Conservation (phyloP, 441 rosid species). For the Cnidoscolus chayamansa region DNA sequence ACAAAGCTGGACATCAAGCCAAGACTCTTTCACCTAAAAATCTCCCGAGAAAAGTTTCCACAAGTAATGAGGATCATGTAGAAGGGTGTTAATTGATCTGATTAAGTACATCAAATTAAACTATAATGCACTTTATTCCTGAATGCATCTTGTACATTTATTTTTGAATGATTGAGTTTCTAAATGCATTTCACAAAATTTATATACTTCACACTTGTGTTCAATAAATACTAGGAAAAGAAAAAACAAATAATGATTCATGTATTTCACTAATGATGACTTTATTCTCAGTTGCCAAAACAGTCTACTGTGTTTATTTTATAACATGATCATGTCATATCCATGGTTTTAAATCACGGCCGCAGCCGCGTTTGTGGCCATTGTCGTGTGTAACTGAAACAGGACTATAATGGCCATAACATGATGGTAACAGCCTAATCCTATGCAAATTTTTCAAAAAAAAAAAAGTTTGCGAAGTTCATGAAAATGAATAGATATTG, state of each 20-base stretch:
- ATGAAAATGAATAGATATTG: too few relatives aligned
- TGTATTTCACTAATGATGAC: background rate
- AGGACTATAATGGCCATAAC: too few relatives aligned
- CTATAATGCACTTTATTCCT: background rate
- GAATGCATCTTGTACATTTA: background rate
- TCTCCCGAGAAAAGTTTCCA: slow-evolving; percentile 16
- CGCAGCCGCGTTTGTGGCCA: too few relatives aligned
- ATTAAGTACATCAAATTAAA: background rate
- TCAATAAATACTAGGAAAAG: background rate
- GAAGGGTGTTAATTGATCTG: background rate
- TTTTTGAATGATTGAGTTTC: background rate
- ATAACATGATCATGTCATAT: too few relatives aligned
- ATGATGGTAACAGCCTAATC: too few relatives aligned
- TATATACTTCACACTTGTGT: background rate
- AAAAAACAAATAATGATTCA: too few relatives aligned
- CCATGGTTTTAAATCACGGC: too few relatives aligned
- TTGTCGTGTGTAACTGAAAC: too few relatives aligned
- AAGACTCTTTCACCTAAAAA: slow-evolving; percentile 78
- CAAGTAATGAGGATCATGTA: background rate
- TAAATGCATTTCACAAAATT: background rate
- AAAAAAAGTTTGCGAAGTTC: too few relatives aligned
- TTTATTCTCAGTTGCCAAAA: background rate
- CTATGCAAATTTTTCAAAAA: too few relatives aligned
- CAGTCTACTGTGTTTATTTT: background rate
- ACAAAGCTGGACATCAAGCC: slow-evolving; percentile 92